Percentiles rank a stretch among this genome's conserved stretches.
Conservation (phyloP, 345 rosid species). For the Dipteronia dyeriana region DNA sequence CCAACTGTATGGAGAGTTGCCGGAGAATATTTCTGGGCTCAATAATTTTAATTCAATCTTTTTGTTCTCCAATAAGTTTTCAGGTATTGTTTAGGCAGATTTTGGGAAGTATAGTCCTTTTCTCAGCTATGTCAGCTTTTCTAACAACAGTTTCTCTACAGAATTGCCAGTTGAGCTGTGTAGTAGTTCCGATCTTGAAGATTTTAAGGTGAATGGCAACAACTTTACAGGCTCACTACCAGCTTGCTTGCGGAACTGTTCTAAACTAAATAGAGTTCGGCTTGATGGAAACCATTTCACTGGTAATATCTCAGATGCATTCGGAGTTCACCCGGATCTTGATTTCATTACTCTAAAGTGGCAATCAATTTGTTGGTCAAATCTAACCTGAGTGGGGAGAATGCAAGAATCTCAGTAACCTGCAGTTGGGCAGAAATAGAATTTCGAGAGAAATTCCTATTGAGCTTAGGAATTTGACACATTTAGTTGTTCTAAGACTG, state of each 20-base stretch:
- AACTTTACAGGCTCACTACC: constrained; percentile 61
- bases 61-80: constrained; percentile 50
- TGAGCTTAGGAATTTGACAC: constrained; percentile 50
- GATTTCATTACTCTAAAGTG: constrained; percentile 39
- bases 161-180: constrained; percentile 62
- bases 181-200: constrained; percentile 37
- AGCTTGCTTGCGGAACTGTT: constrained; percentile 55
- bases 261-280: constrained; percentile 35
- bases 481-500: constrained; percentile 41
- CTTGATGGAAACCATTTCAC: constrained; percentile 55
- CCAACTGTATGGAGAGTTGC: constrained; percentile 53
- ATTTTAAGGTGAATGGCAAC: constrained; percentile 43
- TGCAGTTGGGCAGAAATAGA: constrained; percentile 52
- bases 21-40: constrained; percentile 49
- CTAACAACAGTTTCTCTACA: constrained; percentile 60
- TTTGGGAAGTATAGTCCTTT: constrained; percentile 57
- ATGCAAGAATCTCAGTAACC: constrained; percentile 51
- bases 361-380: constrained; percentile 52
- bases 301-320: constrained; percentile 53
- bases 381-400: constrained; percentile 64
- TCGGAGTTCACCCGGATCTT: constrained; percentile 50
- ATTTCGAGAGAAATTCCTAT: constrained; percentile 56
- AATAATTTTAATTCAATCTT: constrained; percentile 29
- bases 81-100: constrained; percentile 50
- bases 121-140: constrained; percentile 43